phyloP scores from a whole-genome alignment of 163 green algal species.

The Volvox carteri region DNA sequence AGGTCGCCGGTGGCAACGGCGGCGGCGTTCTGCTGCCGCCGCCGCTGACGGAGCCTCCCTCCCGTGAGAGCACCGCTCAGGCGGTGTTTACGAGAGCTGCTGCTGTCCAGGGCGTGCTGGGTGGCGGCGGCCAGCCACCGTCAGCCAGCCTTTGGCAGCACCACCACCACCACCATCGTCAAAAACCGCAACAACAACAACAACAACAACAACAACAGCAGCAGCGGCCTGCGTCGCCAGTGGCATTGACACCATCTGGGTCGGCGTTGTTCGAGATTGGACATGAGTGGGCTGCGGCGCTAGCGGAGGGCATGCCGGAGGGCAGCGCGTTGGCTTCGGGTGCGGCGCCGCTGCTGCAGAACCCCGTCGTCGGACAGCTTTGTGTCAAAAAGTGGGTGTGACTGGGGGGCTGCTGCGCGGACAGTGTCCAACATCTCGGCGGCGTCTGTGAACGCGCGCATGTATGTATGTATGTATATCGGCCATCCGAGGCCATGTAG shows the following conservation, averaged over 20 bases:
- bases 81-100: not conserved
- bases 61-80: not conserved
- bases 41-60: slow-evolving; percentile 18
- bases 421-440: no score
- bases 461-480: not conserved
- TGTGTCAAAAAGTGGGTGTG: slow-evolving; percentile 54
- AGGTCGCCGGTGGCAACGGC: no score
- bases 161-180: not conserved
- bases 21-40: no score
- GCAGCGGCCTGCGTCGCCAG: not conserved
- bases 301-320: slow-evolving; percentile 34
- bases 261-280: slow-evolving; percentile 10
- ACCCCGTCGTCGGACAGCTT: slow-evolving; percentile 56
- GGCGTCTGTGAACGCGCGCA: not conserved
- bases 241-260: not conserved
- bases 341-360: slow-evolving; percentile 38
- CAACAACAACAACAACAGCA: not conserved
- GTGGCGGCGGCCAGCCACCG: not conserved
- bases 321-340: not conserved
- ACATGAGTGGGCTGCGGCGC: slow-evolving; percentile 24
- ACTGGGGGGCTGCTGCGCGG: not conserved
- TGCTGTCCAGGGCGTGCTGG: not conserved
- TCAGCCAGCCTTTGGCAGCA: not conserved
- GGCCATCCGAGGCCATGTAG: no score
- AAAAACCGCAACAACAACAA: no score